Evolutionary conservation across 306 rosid species (phyloP), one percentile per base, ranked within the genome.

Genomic region (Lotus japonicus): DNA sequence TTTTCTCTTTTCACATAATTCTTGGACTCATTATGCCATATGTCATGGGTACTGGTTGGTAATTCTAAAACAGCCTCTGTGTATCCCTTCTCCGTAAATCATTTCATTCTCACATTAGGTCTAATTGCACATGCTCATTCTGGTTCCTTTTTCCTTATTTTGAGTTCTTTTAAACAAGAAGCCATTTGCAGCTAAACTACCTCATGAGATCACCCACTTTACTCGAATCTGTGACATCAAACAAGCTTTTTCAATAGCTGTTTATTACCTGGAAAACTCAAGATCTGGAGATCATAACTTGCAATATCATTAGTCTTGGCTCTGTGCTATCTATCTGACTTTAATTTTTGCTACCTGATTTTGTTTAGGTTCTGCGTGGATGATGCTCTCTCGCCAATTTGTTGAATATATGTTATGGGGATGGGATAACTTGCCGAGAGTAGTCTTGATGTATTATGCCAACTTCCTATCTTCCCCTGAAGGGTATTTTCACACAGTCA

Each of bases 341-440:
- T 19, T 43, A 64, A 21, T 28, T 11, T 28, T 35, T 66, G 66
- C 66, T 66, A 10, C 48, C 31, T 66, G 68, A 46, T 68, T 72
- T 54, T 76, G 52, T 39, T 57, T 70, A 83, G 87, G 87, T 76
- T 83, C 87, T 50, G 87, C 87, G 1, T 83, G 87, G 87, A 80
- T 83, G 84, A 79, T 79, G 84, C 87, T 83, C 53, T 71, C 84
- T 31, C 84, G 80, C 12, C 80, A 79, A 12, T 83, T 83, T 54
- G 72, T 83, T 7, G 87, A 83, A 11, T 83, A 79, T 35, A 17
- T 58, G 31, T 67, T 83, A 60, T 83, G 84, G 87, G 87, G 87
- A 57, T 83, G 87, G 87, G 87, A 83, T 69, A 83, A 83, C 80
- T 68, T 83, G 59, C 87, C 87, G 36, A 72, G 87, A 67, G 69